phyloP scores from a whole-genome alignment of 768 basidiomycete genomes.

The Boletus rubroflammeus region DNA sequence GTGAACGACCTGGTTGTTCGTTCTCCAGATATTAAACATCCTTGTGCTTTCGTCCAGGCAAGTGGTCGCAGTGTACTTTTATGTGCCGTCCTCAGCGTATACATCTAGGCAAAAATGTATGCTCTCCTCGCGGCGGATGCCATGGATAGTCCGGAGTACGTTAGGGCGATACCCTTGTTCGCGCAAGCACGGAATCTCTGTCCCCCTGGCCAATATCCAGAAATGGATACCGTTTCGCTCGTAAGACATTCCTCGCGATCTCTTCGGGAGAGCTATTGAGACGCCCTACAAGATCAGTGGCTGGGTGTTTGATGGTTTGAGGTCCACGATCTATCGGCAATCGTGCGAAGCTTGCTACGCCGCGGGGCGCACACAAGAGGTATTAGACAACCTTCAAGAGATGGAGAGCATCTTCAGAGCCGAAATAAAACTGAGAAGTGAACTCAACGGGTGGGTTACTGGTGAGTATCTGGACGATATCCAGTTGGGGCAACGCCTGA shows the following conservation, averaged over 20 bases:
- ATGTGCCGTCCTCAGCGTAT: neutral
- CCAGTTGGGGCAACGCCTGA: neutral
- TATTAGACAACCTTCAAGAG: neutral
- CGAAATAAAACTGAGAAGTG: constrained; percentile 7
- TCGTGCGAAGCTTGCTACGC: constrained; percentile 9
- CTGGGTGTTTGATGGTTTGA: constrained; percentile 16
- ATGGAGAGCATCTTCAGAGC: constrained; percentile 4
- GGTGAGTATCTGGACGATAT: constrained; percentile 1
- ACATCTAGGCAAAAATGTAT: constrained; percentile 15
- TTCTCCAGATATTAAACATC: neutral
- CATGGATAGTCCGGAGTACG: neutral
- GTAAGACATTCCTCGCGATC: constrained; percentile 3
- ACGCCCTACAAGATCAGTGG: constrained; percentile 9
- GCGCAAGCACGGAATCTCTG: constrained; percentile 10
- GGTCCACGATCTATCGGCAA: constrained; percentile 2
- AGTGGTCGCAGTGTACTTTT: neutral
- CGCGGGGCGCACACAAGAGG: neutral
- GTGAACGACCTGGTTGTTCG: neutral
- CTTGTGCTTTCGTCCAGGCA: constrained; percentile 13
- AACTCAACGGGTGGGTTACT: constrained; percentile 5
- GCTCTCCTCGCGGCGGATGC: constrained; percentile 8
- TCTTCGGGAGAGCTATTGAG: neutral
- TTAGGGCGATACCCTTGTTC: neutral
- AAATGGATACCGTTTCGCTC: constrained; percentile 12
- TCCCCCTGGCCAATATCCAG: constrained; percentile 4